Evolutionary conservation across 1,284 basidiomycete genomes (phyloP), one percentile per base, ranked within the genome.

Genomic region (Pyrrhoderma noxium): DNA sequence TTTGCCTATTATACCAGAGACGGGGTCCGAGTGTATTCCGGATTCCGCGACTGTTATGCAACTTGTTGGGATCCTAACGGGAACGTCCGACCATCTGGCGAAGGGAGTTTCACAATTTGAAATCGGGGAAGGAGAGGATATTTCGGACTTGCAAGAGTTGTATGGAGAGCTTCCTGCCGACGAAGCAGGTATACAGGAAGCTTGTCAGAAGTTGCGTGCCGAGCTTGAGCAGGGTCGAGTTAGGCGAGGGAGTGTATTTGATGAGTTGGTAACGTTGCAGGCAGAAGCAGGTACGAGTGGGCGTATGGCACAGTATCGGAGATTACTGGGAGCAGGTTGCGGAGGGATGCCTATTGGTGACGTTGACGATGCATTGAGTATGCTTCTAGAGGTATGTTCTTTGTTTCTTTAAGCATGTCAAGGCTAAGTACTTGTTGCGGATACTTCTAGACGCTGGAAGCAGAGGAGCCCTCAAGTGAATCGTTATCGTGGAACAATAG

Each of bases 271-370:
- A 25, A 79, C 75, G 49, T 85, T 86, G 63, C 89, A 92, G 64
- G 85, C 89, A 16, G 90, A 93, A 67, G 83, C 89, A 11, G 93
- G 93, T 4, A 95, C 92, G 1, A 82, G 85, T 25, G 89, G 89
- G 19, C 77, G 84, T 56, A 93, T 96, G 80, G 76, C 80, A 1
- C 87, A 93, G 58, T 97, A 96, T 65, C 74, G 92, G 57, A 75
- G 84, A 56, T 67, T 96, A 49, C 91, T 96, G 60, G 85, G 86
- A 16, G 82, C 90, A 9, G 91, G 89, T 0, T 93, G 90, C 66
- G 89, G 89, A n/a, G 90, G 89, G 0, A 77, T 94, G n/a, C 77
- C 84, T 1, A 76, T 84, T 1, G 74, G 81, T 23, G 91, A 95
- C 58, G 86, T 96, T 27, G 93, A 96, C 60, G 78, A 79, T 55